Conservation (phyloP, 768 basidiomycete species). For the Leccinum disarticulatum region DNA sequence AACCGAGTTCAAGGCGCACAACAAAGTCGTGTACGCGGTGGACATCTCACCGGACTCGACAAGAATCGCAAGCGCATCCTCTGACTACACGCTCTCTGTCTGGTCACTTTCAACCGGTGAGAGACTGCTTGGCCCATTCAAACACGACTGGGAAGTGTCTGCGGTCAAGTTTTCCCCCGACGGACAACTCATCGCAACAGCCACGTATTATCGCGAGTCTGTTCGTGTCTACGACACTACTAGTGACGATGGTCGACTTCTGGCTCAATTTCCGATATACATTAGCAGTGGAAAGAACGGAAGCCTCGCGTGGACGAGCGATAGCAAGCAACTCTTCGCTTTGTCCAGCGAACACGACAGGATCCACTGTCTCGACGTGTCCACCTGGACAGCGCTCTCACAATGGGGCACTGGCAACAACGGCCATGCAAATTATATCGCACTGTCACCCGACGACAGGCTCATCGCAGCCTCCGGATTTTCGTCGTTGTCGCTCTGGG, state of each 20-base stretch:
- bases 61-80: neutral
- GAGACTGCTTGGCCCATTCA: neutral
- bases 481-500: neutral
- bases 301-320: neutral
- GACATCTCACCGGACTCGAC: neutral
- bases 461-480: neutral
- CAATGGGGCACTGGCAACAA: neutral
- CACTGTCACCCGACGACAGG: neutral
- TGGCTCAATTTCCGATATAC: neutral
- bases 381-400: neutral
- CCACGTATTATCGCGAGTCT: neutral
- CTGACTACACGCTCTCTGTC: neutral
- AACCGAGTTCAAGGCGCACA: neutral
- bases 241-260: neutral
- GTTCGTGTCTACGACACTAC: neutral
- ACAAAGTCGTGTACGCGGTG: neutral
- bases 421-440: neutral
- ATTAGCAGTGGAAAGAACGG: neutral
- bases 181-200: neutral
- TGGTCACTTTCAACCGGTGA: neutral
- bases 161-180: neutral
- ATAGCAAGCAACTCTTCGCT: neutral
- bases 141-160: neutral
- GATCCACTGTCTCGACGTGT: neutral
- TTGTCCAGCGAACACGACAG: neutral